Evolutionary conservation across 139 green algal species (phyloP), one percentile per base, ranked within the genome.

Genomic region (Microglena sp.): DNA sequence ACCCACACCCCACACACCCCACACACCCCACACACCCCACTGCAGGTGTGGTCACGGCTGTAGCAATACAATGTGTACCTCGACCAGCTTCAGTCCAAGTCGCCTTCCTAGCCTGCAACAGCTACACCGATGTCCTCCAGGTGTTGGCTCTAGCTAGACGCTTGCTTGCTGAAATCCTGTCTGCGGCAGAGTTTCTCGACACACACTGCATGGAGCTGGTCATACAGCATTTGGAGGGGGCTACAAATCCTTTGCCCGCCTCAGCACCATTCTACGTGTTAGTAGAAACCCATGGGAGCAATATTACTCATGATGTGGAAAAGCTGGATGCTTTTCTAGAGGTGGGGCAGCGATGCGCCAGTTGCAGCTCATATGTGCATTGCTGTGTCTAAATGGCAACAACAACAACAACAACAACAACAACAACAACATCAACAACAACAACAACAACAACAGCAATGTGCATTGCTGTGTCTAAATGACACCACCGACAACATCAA

Each of bases 101-200:
- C 3, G 40, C 40, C 5, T 67, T 67, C 60, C 36, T 67, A 5
- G 58, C 58, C 4, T 65, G 58, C 33, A 5, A 33, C 30, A 55
- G 18, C 4, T 65, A 55, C 32, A 34, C 40, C 40, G 40, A 50
- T 18, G 40, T 11, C 40, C 24, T 35, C 5, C 55, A 62, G 55
- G 55, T 62, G 15, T 34, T 65, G 22, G 29, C 22, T 5, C 32
- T 34, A 32, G 58, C 58, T 5, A n/a, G 34, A 6, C 33, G 7
- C 4, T 6, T 50, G 33, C 33, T 65, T 18, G 58, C 58, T 5
- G 58, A 76, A 62, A 70, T 87, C 8, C 80, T 96, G 5, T 87
- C 79, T 2, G 87, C 88, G 0, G 90, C 93, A 62, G 94, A 99
- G 80, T 97, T 97, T 61, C 68, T 99, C 32, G 94, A 99, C 56